Evolutionary conservation across 495 filamentous ascomycete genomes (phyloP), one percentile per base, ranked within the genome.

Genomic region (Xylaria sp.): DNA sequence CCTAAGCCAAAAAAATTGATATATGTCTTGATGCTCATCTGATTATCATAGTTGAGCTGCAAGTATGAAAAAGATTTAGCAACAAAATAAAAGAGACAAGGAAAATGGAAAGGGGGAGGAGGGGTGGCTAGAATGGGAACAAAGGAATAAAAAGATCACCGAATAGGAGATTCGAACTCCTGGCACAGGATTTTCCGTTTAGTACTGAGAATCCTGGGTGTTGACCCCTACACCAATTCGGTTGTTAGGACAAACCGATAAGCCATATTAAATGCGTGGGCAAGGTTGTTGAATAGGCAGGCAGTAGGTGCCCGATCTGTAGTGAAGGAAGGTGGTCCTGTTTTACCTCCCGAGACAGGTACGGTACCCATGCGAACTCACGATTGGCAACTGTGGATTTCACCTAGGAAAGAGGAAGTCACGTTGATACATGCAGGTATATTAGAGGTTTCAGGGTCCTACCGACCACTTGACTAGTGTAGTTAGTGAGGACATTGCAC

Each of bases 131-230:
- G n/a, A n/a, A n/a, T n/a, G n/a, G n/a, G n/a, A n/a, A n/a, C n/a
- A n/a, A n/a, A n/a, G n/a, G 15, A 43, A 40, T 46, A 71, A 59
- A 68, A 59, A 26, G 40, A 66, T 61, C 61, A 68, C 72, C 59
- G 65, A 67, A 67, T 71, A 71, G 61, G 69, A 71, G 72, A 74
- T 35, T 70, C 68, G 68, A 70, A 70, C 59, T 65, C 59, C 68
- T 65, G 61, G 68, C 68, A 64, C 61, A 5, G 46, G 68, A 70
- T 55, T 41, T 17, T 69, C 65, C 1, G 19, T 43, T 12, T 46
- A 46, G 35, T 31, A 68, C 29, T 70, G 61, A 70, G 68, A 70
- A 65, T 70, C 61, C 59, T 1, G 50, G 33, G 65, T 70, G 68
- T 70, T 70, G 43, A 70, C 59, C 68, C 59, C 68, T 70, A 70